phyloP scores from a whole-genome alignment of 2,329 filamentous ascomycete species.

The Aspergillus tamarii region DNA sequence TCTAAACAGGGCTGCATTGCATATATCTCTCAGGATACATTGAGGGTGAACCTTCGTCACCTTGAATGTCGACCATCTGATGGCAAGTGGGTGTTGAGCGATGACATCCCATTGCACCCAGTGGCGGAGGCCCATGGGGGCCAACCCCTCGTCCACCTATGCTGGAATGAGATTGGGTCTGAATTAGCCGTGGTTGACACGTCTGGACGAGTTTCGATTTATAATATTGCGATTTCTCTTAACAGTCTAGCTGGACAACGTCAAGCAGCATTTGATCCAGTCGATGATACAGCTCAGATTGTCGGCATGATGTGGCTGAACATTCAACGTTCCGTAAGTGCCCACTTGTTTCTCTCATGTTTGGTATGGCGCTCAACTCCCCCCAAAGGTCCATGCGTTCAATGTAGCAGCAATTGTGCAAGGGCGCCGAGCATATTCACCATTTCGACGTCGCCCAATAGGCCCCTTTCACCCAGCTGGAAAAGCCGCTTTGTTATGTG shows the following conservation, averaged over 20 bases:
- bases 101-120: conserved; percentile 66
- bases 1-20: conserved; percentile 86
- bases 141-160: conserved; percentile 74
- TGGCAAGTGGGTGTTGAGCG: conserved; percentile 75
- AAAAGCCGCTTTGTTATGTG: conserved; percentile 74
- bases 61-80: conserved; percentile 69
- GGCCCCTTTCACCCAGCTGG: conserved; percentile 70
- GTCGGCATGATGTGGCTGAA: conserved; percentile 86
- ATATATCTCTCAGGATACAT: conserved; percentile 73
- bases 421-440: conserved; percentile 70
- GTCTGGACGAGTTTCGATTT: conserved; percentile 74
- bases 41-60: conserved; percentile 71
- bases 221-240: conserved; percentile 70
- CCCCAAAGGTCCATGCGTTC: conserved; percentile 44
- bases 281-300: conserved; percentile 75
- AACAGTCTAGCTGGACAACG: conserved; percentile 70
- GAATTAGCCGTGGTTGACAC: conserved; percentile 85
- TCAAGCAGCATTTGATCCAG: conserved; percentile 66
- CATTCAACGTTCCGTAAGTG: conserved; percentile 54
- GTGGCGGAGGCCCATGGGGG: conserved; percentile 65
- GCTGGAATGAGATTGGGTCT: conserved; percentile 75
- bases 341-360: conserved; percentile 3
- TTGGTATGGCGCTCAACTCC: conserved; percentile 25
- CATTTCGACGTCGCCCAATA: conserved; percentile 65
- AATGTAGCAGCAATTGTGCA: conserved; percentile 66